phyloP scores from a whole-genome alignment of 1,284 basidiomycete genomes.

The Marasmius sp. region DNA sequence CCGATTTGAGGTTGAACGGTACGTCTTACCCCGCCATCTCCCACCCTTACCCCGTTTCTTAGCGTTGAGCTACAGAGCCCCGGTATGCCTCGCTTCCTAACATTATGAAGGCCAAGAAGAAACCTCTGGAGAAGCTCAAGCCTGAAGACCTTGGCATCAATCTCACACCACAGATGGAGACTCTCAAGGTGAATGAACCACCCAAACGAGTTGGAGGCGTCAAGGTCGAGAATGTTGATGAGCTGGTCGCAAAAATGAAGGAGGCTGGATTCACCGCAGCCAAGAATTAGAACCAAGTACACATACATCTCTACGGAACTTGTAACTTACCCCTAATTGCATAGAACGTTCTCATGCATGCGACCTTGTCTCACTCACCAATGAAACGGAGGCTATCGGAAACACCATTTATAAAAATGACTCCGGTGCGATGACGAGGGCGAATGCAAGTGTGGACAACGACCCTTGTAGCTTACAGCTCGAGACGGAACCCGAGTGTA shows the following conservation, averaged over 20 bases:
- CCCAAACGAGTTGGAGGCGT: constrained; percentile 89
- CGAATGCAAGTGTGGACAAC: no score
- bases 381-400: no score
- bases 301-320: neutral
- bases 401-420: no score
- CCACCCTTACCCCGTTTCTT: neutral
- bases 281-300: neutral
- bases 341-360: no score
- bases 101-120: constrained; percentile 99
- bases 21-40: neutral
- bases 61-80: constrained; percentile 59
- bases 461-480: no score
- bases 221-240: constrained; percentile 90
- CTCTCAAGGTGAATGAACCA: constrained; percentile 89
- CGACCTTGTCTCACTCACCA: no score
- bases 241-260: constrained; percentile 89
- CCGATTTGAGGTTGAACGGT: constrained; percentile 86
- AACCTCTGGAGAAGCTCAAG: constrained; percentile 86
- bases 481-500: no score
- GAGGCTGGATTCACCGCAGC: constrained; percentile 77
- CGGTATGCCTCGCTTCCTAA: constrained; percentile 93
- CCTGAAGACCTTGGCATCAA: constrained; percentile 85
- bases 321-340: neutral
- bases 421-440: no score
- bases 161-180: constrained; percentile 81